Evolutionary conservation across 805 yeast species (phyloP), one percentile per base, ranked within the genome.

Genomic region (Candida peoriensis): DNA sequence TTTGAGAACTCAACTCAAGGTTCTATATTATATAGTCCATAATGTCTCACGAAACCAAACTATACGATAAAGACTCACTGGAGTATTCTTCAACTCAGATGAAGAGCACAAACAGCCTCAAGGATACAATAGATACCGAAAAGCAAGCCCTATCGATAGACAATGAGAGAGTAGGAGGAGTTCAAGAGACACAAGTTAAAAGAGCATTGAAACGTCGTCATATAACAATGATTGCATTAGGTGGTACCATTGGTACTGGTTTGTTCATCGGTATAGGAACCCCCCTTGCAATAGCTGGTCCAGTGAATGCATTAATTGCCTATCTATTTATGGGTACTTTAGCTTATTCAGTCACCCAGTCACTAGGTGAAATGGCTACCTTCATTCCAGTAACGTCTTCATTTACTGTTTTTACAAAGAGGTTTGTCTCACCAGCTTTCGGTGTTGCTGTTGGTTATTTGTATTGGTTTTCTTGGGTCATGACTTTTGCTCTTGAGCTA

Each of bases 181-280:
- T 58, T 8, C 48, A 50, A 23, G 59, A 61, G 17, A 58, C 65
- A 2, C n/a, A 35, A 18, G 38, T 35, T 12, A 35, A 35, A 28
- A 30, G 38, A 26, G 14, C 30, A 13, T 24, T 35, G 28, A 35
- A 35, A 14, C 38, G 38, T 25, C 38, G 38, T 26, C 38, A 35
- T 15, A 28, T 35, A 6, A 34, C 30, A 8, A 35, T 35, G 38
- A 35, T 35, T 26, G 38, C 38, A n/a, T 34, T 35, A 15, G 38
- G 38, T 21, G 38, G 38, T 26, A 35, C 38, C 12, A 35, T 35
- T 17, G 38, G 38, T 18, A 35, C 38, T 13, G 38, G 38, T 30
- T 21, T 35, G 24, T 35, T 35, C 27, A 35, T 35, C 16, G 27
- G 34, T 30, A 30, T 32, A 22, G 16, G 31, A 3, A 26, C 31